phyloP scores from a whole-genome alignment of 768 basidiomycete species.

The Termitomyces sp. region DNA sequence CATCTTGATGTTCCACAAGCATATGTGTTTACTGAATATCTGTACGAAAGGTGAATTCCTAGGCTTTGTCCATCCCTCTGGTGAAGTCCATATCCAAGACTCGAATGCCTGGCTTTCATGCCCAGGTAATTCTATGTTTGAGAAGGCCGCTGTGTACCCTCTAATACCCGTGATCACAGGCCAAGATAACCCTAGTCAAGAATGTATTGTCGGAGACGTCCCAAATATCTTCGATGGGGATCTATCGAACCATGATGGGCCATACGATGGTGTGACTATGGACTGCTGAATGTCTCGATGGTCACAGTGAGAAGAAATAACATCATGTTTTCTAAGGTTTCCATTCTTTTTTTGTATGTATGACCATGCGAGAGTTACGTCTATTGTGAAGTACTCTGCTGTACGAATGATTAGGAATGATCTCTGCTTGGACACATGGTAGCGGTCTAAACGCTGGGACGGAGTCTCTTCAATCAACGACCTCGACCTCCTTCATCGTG shows the following conservation, averaged over 20 bases:
- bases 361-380: not conserved
- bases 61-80: slow-evolving; percentile 30
- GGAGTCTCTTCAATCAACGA: not conserved
- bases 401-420: not conserved
- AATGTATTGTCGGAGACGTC: slow-evolving; percentile 51
- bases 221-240: slow-evolving; percentile 39
- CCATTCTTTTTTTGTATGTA: not conserved
- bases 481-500: not conserved
- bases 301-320: not conserved
- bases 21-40: not conserved
- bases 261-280: slow-evolving; percentile 25
- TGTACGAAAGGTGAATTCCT: slow-evolving; percentile 18
- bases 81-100: slow-evolving; percentile 21
- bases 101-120: slow-evolving; percentile 14
- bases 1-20: not conserved
- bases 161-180: slow-evolving; percentile 25
- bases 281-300: slow-evolving; percentile 12
- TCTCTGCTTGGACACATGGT: not conserved
- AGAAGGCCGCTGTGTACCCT: not conserved
- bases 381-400: not conserved
- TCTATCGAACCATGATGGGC: slow-evolving; percentile 42
- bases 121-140: slow-evolving; percentile 5
- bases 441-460: not conserved
- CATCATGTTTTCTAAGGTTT: not conserved
- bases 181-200: slow-evolving; percentile 48